Conservation (phyloP, 768 basidiomycete species). For the Leucosporidium scottii region DNA sequence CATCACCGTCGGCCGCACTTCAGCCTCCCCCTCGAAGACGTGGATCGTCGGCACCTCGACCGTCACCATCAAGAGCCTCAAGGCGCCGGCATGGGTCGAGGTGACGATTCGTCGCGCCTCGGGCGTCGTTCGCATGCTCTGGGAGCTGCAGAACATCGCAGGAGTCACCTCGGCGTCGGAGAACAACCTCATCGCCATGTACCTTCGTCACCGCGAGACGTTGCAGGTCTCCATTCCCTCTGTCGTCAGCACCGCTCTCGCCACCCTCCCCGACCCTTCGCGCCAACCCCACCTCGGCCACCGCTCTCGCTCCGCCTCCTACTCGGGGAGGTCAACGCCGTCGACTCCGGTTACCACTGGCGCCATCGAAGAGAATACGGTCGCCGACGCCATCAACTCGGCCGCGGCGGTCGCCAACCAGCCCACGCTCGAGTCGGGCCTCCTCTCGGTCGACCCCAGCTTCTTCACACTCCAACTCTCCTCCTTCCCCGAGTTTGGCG, state of each 20-base stretch:
- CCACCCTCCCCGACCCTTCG: neutral
- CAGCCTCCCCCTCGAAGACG: conserved; percentile 29
- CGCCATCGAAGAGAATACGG: conserved; percentile 15
- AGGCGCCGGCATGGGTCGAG: conserved; percentile 78
- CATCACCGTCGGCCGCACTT: conserved; percentile 52
- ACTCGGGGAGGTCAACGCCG: neutral
- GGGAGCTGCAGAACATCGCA: conserved; percentile 80
- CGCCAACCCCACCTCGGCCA: conserved; percentile 5
- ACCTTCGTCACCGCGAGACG: conserved; percentile 30
- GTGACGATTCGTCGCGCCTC: conserved; percentile 78
- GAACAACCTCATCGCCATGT: conserved; percentile 28
- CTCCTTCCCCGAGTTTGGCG: conserved; percentile 53
- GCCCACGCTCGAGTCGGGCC: conserved; percentile 30
- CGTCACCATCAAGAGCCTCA: conserved; percentile 68
- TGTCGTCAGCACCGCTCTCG: conserved; percentile 17
- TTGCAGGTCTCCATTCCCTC: conserved; percentile 6
- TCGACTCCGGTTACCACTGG: neutral
- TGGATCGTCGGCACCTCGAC: conserved; percentile 83
- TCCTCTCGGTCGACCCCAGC: conserved; percentile 30
- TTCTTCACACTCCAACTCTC: conserved; percentile 73
- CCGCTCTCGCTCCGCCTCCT: conserved; percentile 8
- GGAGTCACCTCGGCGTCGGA: conserved; percentile 50
- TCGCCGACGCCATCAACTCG: conserved; percentile 18
- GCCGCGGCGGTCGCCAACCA: conserved; percentile 14
- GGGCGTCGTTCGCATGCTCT: conserved; percentile 75